Conservation (phyloP, 768 basidiomycete genomes). For the Phallus indusiatus region DNA sequence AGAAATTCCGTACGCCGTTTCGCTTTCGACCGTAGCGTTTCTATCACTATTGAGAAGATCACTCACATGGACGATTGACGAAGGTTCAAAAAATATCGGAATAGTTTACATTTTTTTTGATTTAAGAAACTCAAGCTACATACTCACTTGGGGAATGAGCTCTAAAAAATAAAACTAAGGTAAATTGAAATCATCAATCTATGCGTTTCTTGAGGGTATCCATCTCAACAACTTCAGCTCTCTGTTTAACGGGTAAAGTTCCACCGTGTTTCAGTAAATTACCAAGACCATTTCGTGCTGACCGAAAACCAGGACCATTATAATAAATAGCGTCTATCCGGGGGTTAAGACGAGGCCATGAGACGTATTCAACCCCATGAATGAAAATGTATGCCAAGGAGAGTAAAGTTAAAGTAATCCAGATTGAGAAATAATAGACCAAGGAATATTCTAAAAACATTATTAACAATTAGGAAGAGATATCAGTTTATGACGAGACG, state of each 20-base stretch:
- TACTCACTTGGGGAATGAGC: too few relatives aligned
- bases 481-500: slow-evolving; percentile 17
- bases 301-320: slow-evolving; percentile 79
- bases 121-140: too few relatives aligned
- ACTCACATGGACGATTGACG: too few relatives aligned
- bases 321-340: slow-evolving; percentile 66
- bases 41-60: too few relatives aligned
- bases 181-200: not conserved
- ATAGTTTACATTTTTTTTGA: too few relatives aligned
- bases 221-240: slow-evolving; percentile 13
- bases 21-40: too few relatives aligned
- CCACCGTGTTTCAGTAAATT: slow-evolving; percentile 18
- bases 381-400: slow-evolving; percentile 64
- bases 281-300: slow-evolving; percentile 58
- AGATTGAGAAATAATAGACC: slow-evolving; percentile 74
- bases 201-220: not conserved
- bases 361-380: slow-evolving; percentile 92
- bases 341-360: slow-evolving; percentile 85
- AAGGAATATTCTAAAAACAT: slow-evolving; percentile 63
- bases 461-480: not conserved
- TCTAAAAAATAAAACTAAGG: too few relatives aligned
- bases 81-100: too few relatives aligned
- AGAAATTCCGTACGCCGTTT: too few relatives aligned
- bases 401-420: slow-evolving; percentile 55
- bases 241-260: slow-evolving; percentile 16